Evolutionary conservation across 1,284 basidiomycete genomes (phyloP), one percentile per base, ranked within the genome.

Genomic region (Ustilago crameri): DNA sequence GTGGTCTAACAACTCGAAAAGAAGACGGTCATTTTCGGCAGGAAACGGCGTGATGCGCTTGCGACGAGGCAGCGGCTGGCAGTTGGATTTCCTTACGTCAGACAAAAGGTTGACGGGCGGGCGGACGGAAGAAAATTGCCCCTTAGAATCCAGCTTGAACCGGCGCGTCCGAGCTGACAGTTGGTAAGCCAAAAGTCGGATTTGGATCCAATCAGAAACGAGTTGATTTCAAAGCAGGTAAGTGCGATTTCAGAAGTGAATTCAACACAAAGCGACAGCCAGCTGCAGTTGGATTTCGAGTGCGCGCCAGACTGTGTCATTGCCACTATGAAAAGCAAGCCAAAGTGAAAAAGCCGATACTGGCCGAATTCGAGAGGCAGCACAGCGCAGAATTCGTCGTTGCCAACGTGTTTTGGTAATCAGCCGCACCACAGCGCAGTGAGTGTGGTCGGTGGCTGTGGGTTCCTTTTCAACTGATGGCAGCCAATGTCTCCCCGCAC

Each of bases 371-470:
- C 20, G 9, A 37, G 34, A 44, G 18, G 43, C 24, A 47, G 22
- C 41, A 50, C 50, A 45, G 47, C 26, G 17, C 45, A n/a, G 22
- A 20, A 35, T 47, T 7, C 42, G 35, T 5, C 34, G 17, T 20
- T 3, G 14, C n/a, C 46, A 32, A 42, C 51, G 62, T 65, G 62
- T 58, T 65, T 65, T 65, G 62, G 51, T 65, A 65, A 65, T 65
- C 62, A 65, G 51, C 7, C 17, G 22, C 18, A 32, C 42, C 48
- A 43, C 49, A 50, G 35, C n/a, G 35, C 35, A 37, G 35, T n/a
- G 35, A n/a, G n/a, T n/a, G n/a, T n/a, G n/a, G n/a, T n/a, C n/a
- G n/a, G n/a, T n/a, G n/a, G n/a, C n/a, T n/a, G n/a, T n/a, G n/a
- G n/a, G n/a, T n/a, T 15, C 35, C 14, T 5, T 17, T 37, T 37